Evolutionary conservation across 2,329 filamentous ascomycete species (phyloP), one percentile per base, ranked within the genome.

Genomic region (Paecilomyces sp.): DNA sequence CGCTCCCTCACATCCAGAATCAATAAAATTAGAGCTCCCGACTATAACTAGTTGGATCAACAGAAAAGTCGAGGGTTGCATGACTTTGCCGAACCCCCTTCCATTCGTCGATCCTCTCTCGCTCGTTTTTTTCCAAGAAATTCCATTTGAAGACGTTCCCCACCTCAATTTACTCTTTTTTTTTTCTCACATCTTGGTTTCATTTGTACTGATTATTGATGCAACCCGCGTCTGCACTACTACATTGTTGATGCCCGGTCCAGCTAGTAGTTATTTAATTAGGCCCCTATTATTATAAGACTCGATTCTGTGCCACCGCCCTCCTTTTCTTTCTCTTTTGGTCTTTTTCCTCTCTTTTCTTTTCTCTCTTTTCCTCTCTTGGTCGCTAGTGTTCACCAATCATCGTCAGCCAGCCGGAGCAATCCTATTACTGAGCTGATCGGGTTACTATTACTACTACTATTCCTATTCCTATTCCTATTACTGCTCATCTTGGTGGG

Each of bases 301-400:
- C 63, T 62, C 41, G 41, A 62, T 51, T 66, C 67, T 64, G 66
- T 62, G 66, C 57, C 62, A 59, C 58, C 55, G 60, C 56, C 41
- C 62, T 63, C 63, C 65, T 63, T 22, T 56, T 36, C 54, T 47
- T 34, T 22, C 52, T 13, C 9, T 18, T 41, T n/a, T 56, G 15
- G 7, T 34, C 31, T 15, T 55, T 50, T 28, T 53, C 41, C 55
- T 50, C 24, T 58, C 56, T 55, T 47, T 56, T 58, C 53, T 58
- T 57, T 47, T 55, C 59, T 58, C 55, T 18, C 15, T 31, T 50
- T 58, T 56, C 25, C 58, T 22, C 25, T 47, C 22, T 5, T 25
- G 25, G 18, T 25, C 15, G 18, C 6, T 25, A 9, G 24, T 53
- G 13, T 11, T 30, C 51, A 9, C 41, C 41, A 47, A 47, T 47